Conservation (phyloP, 2,329 filamentous ascomycete species). For the Paracoccidioides lutzii region DNA sequence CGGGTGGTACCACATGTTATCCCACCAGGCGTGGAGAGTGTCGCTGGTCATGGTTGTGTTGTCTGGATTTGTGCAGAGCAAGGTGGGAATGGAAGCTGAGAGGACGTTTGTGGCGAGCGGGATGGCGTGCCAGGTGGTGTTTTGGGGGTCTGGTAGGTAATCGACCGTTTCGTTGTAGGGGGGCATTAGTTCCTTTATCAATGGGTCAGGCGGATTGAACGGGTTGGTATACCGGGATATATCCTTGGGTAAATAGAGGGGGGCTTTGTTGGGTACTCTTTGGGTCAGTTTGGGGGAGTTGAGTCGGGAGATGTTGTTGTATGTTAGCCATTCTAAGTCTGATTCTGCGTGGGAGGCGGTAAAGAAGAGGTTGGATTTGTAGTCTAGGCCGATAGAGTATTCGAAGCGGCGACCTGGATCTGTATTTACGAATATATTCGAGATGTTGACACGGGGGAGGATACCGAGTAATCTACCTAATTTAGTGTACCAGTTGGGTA, state of each 20-base stretch:
- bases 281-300: constrained; percentile 24
- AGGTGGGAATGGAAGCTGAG: constrained; percentile 34
- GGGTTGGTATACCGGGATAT: constrained; percentile 21
- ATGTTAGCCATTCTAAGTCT: constrained; percentile 32
- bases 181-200: constrained; percentile 16
- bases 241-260: constrained; percentile 28
- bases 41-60: constrained; percentile 21
- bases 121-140: constrained; percentile 31
- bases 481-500: constrained; percentile 26
- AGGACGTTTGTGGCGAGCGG: constrained; percentile 37
- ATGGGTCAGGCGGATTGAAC: constrained; percentile 20
- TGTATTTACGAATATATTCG: constrained; percentile 22
- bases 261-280: constrained; percentile 24
- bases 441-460: constrained; percentile 25
- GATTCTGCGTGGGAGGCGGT: constrained; percentile 27
- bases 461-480: constrained; percentile 27
- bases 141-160: constrained; percentile 26
- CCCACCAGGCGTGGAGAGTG: constrained; percentile 25
- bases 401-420: constrained; percentile 33
- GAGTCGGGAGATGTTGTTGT: constrained; percentile 26
- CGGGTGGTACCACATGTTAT: constrained; percentile 37
- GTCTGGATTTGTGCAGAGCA: constrained; percentile 27
- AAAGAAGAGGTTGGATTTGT: constrained; percentile 39
- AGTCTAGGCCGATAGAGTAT: constrained; percentile 41
- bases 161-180: constrained; percentile 30